phyloP scores from a whole-genome alignment of 768 basidiomycete species.

The Boletus coccyginus region DNA sequence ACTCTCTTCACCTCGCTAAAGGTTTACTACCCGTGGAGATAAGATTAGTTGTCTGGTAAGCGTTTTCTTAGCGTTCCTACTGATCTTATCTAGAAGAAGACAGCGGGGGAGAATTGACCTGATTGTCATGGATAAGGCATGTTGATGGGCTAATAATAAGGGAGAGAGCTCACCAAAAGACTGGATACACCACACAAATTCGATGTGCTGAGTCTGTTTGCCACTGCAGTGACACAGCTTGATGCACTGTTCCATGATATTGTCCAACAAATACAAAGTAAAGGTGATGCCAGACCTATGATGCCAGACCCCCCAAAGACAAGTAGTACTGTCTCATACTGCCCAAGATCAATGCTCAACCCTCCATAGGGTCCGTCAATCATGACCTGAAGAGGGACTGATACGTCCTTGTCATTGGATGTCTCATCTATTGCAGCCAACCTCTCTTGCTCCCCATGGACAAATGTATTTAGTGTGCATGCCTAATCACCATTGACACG shows the following conservation, averaged over 20 bases:
- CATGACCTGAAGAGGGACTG: constrained; percentile 60
- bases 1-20: no score
- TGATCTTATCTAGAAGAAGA: no score
- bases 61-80: no score
- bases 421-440: constrained; percentile 4
- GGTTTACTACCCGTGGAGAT: no score
- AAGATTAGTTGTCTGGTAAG: no score
- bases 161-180: constrained; percentile 57
- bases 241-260: constrained; percentile 66
- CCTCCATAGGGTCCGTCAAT: constrained; percentile 90
- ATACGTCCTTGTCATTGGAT: constrained; percentile 3
- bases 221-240: constrained; percentile 43
- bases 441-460: constrained; percentile 36
- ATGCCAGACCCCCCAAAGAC: constrained; percentile 35
- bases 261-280: constrained; percentile 71
- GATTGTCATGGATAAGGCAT: neutral
- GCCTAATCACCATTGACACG: constrained; percentile 76
- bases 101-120: no score
- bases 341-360: constrained; percentile 63
- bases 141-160: neutral
- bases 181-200: constrained; percentile 79
- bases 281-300: no score
- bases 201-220: constrained; percentile 61
- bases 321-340: constrained; percentile 69
- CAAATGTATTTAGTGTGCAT: constrained; percentile 55